Conservation (phyloP, 257 asterid species). For the Scutellaria barbata region DNA sequence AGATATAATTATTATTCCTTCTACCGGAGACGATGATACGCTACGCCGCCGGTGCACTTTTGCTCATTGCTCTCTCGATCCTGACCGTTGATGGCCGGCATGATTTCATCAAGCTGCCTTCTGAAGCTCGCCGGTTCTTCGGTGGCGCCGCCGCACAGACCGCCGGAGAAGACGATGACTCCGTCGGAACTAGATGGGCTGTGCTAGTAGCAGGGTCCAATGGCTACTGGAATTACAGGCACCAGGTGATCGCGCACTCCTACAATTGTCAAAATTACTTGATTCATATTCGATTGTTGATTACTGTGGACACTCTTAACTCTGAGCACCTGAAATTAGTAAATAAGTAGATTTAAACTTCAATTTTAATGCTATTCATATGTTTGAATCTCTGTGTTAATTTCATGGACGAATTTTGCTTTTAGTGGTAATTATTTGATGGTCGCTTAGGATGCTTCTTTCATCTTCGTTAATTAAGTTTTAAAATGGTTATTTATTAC, state of each 20-base stretch:
- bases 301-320: too few species aligned
- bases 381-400: too few species aligned
- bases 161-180: slow-evolving; percentile 52
- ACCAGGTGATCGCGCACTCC: slow-evolving; percentile 63
- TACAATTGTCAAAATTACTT: background rate
- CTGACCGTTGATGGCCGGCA: slow-evolving; percentile 55
- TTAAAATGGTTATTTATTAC: too few species aligned
- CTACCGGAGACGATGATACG: slow-evolving; percentile 44
- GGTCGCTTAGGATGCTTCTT: too few species aligned
- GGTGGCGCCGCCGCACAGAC: slow-evolving; percentile 35
- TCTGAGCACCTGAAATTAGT: too few species aligned
- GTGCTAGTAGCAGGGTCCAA: slow-evolving; percentile 87
- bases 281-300: background rate
- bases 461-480: too few species aligned
- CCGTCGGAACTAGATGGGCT: slow-evolving; percentile 96
- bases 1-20: background rate
- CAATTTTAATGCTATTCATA: too few species aligned
- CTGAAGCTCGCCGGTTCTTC: slow-evolving; percentile 60
- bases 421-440: too few species aligned
- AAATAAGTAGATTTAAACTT: too few species aligned
- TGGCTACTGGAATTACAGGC: slow-evolving; percentile 97
- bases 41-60: slow-evolving; percentile 49
- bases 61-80: slow-evolving; percentile 58
- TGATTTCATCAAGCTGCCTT: slow-evolving; percentile 65
- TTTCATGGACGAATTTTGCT: too few species aligned